phyloP scores from a whole-genome alignment of 2,329 filamentous ascomycete genomes.

The Lasiodiplodia gonubiensis region DNA sequence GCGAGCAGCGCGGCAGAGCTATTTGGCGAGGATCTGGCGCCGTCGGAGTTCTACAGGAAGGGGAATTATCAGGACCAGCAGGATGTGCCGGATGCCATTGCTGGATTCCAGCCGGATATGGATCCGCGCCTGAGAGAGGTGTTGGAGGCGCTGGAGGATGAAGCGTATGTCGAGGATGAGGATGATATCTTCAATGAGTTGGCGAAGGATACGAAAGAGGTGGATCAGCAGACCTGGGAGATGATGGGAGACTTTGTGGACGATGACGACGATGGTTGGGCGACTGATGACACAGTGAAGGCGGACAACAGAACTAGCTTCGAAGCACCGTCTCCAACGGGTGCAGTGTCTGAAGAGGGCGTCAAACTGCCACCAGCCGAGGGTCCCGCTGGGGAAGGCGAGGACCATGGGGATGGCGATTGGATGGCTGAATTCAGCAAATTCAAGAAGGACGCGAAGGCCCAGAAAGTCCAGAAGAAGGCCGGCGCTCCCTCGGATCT shows the following conservation, averaged over 20 bases:
- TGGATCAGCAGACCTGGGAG: constrained; percentile 82
- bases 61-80: constrained; percentile 91
- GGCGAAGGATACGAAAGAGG: constrained; percentile 71
- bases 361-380: constrained; percentile 41
- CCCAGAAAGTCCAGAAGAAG: constrained; percentile 47
- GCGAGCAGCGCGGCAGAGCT: constrained; percentile 53
- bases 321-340: constrained; percentile 37
- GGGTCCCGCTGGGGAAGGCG: constrained; percentile 39
- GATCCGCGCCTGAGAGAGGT: constrained; percentile 90
- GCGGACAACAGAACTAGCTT: constrained; percentile 49
- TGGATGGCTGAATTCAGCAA: constrained; percentile 94
- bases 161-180: constrained; percentile 84
- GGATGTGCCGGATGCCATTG: constrained; percentile 86
- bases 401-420: constrained; percentile 66
- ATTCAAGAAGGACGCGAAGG: constrained; percentile 80
- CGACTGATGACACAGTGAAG: constrained; percentile 88
- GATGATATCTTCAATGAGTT: constrained; percentile 84
- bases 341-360: constrained; percentile 44
- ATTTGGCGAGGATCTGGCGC: constrained; percentile 75
- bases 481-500: constrained; percentile 62
- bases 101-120: constrained; percentile 97
- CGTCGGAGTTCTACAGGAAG: constrained; percentile 78
- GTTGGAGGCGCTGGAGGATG: constrained; percentile 91
- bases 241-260: constrained; percentile 50
- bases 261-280: constrained; percentile 83